These are phyloP conservation scores for Neofusicoccum cordaticola DNA, from an alignment of 2,329 filamentous ascomycete species.

Conservation along the genomic window DNA sequence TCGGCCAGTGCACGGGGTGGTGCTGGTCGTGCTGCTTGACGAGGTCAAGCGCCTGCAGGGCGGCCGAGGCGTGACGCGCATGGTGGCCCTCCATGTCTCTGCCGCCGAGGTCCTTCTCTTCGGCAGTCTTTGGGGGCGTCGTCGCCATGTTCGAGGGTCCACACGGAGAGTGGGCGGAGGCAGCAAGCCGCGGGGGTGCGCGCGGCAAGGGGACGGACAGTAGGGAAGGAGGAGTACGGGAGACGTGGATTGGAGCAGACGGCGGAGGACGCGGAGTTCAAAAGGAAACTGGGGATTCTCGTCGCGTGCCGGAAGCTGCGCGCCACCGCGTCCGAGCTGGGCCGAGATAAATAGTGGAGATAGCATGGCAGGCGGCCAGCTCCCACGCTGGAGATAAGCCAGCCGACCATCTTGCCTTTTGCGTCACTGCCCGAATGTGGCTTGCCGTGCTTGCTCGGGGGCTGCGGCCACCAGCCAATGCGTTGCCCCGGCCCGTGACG, in stretches of 20 bases:
- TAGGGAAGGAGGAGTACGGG: not conserved
- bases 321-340: not conserved
- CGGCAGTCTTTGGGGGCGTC: constrained; percentile 1
- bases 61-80: not conserved
- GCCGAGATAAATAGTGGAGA: constrained; percentile 19
- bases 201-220: not conserved
- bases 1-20: constrained; percentile 15
- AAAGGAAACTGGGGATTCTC: not conserved
- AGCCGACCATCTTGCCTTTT: not conserved
- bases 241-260: not conserved
- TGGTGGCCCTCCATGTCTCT: constrained; percentile 2
- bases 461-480: not conserved
- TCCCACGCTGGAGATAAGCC: not conserved
- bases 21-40: constrained; percentile 15
- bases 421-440: not conserved
- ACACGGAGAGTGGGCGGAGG: not conserved
- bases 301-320: not conserved
- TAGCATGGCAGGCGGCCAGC: not conserved
- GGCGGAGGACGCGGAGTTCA: not conserved
- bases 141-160: not conserved
- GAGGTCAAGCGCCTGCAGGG: constrained; percentile 15
- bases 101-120: not conserved
- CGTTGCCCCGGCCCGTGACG: not conserved
- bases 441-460: not conserved
- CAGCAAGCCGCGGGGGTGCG: not conserved